phyloP scores from a whole-genome alignment of 192 early-diverging fungal species.

The Coemansia sp. region DNA sequence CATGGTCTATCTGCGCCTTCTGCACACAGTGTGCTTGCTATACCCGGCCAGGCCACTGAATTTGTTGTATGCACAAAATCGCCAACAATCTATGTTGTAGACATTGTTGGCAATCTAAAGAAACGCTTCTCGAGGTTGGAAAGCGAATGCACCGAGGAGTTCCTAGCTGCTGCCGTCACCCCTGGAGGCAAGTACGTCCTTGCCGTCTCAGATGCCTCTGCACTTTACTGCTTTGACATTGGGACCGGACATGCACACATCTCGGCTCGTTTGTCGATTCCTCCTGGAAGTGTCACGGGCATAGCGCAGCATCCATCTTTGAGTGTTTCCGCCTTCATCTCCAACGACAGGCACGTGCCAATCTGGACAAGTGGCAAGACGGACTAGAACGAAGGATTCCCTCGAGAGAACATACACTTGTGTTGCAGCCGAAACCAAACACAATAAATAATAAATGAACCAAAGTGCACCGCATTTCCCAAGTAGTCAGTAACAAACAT shows the following conservation, averaged over 20 bases:
- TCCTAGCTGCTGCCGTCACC: conserved; percentile 64
- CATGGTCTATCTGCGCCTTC: conserved; percentile 49
- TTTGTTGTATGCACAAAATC: conserved; percentile 82
- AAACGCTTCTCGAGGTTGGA: conserved; percentile 50
- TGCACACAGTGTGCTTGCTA: conserved; percentile 57
- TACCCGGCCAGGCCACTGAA: conserved; percentile 70
- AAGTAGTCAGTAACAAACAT: no score
- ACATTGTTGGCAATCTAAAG: conserved; percentile 62
- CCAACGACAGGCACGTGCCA: conserved; percentile 35
- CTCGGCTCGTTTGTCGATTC: conserved; percentile 53
- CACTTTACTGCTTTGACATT: conserved; percentile 68
- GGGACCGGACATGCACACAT: conserved; percentile 58
- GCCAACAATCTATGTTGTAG: conserved; percentile 71
- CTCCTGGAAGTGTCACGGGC: conserved; percentile 74
- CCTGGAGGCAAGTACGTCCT: conserved; percentile 85
- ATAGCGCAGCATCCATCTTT: conserved; percentile 81
- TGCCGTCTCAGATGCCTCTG: conserved; percentile 70
- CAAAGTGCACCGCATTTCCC: no score
- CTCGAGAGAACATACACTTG: not conserved
- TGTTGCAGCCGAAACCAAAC: no score
- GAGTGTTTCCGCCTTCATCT: conserved; percentile 64
- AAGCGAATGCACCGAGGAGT: conserved; percentile 49
- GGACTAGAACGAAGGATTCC: not conserved
- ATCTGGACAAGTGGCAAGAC: conserved; percentile 23
- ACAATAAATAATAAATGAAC: no score